Evolutionary conservation across 371 early-diverging fungal genomes (phyloP).

Genomic region (Mortierella sp.): DNA sequence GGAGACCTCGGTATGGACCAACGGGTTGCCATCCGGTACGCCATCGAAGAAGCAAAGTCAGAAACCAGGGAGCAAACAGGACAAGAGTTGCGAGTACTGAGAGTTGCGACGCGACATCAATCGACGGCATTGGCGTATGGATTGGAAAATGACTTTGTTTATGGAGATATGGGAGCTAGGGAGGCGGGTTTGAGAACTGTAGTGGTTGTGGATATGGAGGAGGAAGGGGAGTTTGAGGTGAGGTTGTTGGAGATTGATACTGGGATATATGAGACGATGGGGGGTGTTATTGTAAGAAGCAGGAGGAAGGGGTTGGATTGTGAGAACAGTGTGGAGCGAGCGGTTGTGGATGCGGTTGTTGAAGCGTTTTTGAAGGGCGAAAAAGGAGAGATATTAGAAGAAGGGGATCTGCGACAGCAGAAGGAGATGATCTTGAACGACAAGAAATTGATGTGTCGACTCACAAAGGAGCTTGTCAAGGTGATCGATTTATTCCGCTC

Average conservation of each 20-base stretch:
- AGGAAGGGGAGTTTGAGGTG: not conserved
- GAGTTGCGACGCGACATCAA: not conserved
- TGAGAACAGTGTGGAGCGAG: not conserved
- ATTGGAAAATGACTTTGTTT: not conserved
- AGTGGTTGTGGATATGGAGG: not conserved
- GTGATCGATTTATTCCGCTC: not conserved
- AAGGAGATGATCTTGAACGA: not conserved
- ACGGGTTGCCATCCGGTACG: not conserved
- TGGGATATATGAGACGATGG: not conserved
- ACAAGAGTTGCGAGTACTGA: not conserved
- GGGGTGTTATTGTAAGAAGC: not conserved
- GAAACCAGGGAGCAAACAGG: not conserved
- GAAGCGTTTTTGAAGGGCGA: not conserved
- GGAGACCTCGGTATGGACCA: not conserved
- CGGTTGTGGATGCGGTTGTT: not conserved
- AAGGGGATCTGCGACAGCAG: not conserved
- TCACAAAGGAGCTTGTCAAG: not conserved
- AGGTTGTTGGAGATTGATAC: not conserved
- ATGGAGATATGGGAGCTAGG: not conserved
- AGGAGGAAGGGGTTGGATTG: not conserved
- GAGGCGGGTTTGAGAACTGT: not conserved
- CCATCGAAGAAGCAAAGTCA: not conserved
- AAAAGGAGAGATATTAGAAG: not conserved
- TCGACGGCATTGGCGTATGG: not conserved
- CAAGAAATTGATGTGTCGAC: not conserved